A percentile compares a stretch with the other conserved stretches of the same genome.
Evolutionary conservation across 1,284 basidiomycete genomes (phyloP).

Genomic region (Coniophora puteana): DNA sequence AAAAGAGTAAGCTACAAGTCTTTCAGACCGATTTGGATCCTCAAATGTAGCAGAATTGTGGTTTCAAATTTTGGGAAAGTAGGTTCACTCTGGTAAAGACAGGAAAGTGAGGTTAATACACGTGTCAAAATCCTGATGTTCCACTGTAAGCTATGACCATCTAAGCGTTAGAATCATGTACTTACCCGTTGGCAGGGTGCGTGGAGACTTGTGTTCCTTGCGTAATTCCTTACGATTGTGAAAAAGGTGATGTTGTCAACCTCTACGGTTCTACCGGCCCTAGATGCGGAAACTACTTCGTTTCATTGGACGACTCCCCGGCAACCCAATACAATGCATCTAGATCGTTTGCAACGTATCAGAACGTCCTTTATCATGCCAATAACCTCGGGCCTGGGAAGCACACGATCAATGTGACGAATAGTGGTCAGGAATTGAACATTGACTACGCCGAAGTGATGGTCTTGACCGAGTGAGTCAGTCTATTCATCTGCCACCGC

Average conservation of each 20-base stretch:
- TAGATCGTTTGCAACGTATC: constrained; percentile 3
- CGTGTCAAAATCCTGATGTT: too few species aligned
- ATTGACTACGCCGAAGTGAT: background rate
- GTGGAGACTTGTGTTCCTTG: background rate
- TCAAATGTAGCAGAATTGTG: too few species aligned
- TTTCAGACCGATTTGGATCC: too few species aligned
- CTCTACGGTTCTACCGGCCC: constrained; percentile 14
- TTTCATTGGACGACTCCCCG: constrained; percentile 10
- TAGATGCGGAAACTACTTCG: constrained; percentile 8
- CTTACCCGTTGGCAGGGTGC: background rate
- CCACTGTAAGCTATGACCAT: background rate
- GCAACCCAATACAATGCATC: constrained; percentile 11
- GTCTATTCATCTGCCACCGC: too few species aligned
- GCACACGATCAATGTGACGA: constrained; percentile 6
- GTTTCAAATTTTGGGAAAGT: too few species aligned
- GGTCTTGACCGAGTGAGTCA: too few species aligned
- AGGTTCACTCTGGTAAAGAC: too few species aligned
- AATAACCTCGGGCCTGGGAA: constrained; percentile 10
- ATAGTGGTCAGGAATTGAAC: background rate
- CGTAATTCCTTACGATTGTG: background rate
- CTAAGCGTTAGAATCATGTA: background rate
- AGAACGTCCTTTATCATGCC: constrained; percentile 10
- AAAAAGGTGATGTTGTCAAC: constrained; percentile 7
- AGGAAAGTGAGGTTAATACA: too few species aligned
- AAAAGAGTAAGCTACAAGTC: too few species aligned